Evolutionary conservation across 1,284 basidiomycete species (phyloP), one percentile per base, ranked within the genome.

Genomic region (Bjerkandera adusta): DNA sequence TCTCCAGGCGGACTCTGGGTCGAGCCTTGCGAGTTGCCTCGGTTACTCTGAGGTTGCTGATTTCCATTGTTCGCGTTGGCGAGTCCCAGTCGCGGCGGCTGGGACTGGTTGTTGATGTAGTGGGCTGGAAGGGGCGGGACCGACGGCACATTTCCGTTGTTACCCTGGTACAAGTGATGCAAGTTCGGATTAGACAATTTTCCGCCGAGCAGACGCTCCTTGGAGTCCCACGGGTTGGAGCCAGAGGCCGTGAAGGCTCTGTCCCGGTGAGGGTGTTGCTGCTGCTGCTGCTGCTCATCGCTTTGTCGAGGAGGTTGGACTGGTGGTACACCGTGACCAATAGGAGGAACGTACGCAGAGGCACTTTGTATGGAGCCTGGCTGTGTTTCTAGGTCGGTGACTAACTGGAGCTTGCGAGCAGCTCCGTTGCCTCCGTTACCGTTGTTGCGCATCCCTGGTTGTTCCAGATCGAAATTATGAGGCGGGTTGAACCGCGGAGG

Each of bases 111-210:
- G 49, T 77, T 81, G 21, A 87, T 67, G 58, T 83, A 89, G 58
- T 89, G 86, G 11, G 72, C 61, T 11, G 86, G 87, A 47, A 89
- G 81, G 22, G 79, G 69, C 1, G 87, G 86, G 7, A 89, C 83
- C 43, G 67, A 82, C 1, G 83, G 85, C 38, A 85, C 68, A 47
- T 63, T 66, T 30, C 66, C 61, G 60, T 72, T 47, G 51, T 61
- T 60, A 43, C 61, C 58, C 56, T 82, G 76, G 49, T 83, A 83
- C 2, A 73, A 66, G 53, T 83, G 79, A 52, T 83, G 77, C 45
- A 89, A 54, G 60, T 80, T 89, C 8, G 85, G 75, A 61, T 85
- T 88, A 25, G 86, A 88, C 5, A 75, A 64, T 33, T 82, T 77
- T 25, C 71, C 69, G 18, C 68, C 65, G 21, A 85, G 63, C 20